Base-by-base conservation (phyloP, 2,329 filamentous ascomycete genomes). In the Alternaria tenuissima region DNA sequence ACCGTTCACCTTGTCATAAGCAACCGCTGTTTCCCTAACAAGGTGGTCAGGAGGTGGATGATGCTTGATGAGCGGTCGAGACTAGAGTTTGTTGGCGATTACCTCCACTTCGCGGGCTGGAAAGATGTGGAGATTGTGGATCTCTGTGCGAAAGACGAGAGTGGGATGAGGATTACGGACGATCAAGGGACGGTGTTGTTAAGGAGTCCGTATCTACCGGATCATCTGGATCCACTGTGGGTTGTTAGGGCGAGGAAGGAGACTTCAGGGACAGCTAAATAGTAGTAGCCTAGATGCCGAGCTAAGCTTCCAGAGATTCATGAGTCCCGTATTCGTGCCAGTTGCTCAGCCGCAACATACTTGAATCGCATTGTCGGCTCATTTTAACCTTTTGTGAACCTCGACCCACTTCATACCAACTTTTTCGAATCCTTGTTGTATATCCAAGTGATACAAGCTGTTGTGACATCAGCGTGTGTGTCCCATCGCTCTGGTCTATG, bases 11-110 rank as follows among this genome's bases (percentile, higher is more conserved):
- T 86, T 47, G 78, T 80, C 0, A 80, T 86, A 41, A 82, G 80
- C 28, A 84, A 86, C 68, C 79, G 84, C 3, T 86, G 82, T 66
- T 86, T 86, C 63, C 82, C 83, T 1, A 84, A 82, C 1, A 86
- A 87, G 64, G 84, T 81, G 2, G 79, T 86, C 6, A 75, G 73
- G 24, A 72, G 80, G 18, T 86, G 84, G 84, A 69, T 85, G 67
- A 69, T 74, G 54, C 70, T 83, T 28, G 65, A 71, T 52, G 83
- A 84, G 62, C 76, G 78, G 48, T 79, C 83, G 64, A 76, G 82
- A 49, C 66, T 85, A 63, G 64, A 76, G 57, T 83, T 85, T 79
- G 82, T 86, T 14, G 83, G 82, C 8, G 69, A 85, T 58, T 86
- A 83, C 65, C 71, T 86, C 59, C 79, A 81, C 69, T 83, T 82